A percentile compares a stretch with the other conserved stretches of the same genome.
Conservation (phyloP, 2,329 filamentous ascomycete genomes). For the Fonsecaea pedrosoi region DNA sequence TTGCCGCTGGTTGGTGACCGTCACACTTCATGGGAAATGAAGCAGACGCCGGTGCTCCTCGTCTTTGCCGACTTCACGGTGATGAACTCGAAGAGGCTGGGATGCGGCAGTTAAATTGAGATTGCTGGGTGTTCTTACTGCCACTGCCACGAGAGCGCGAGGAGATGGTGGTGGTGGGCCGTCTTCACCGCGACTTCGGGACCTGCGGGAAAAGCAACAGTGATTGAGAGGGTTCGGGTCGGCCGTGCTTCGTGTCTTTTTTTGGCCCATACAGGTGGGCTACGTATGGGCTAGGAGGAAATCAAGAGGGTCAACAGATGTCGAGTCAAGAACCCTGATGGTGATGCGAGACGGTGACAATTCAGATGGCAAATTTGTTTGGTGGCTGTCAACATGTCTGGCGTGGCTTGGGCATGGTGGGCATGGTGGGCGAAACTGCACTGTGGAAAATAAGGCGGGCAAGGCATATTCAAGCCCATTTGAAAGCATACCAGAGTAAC, state of each 20-base stretch:
- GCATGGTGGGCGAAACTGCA: not conserved
- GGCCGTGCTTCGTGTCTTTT: constrained; percentile 5
- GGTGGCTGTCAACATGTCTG: constrained; percentile 1
- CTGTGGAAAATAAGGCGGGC: not conserved
- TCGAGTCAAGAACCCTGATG: not conserved
- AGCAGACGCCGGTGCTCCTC: constrained; percentile 5
- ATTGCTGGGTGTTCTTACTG: not conserved
- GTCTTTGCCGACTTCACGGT: not conserved
- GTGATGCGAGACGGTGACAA: constrained; percentile 1
- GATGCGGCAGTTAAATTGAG: not conserved
- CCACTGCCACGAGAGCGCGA: not conserved
- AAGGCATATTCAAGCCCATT: not conserved
- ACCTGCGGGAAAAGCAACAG: not conserved
- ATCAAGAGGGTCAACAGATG: not conserved
- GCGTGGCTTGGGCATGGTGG: not conserved
- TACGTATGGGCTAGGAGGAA: not conserved
- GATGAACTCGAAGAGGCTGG: constrained; percentile 1
- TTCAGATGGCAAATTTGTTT: not conserved
- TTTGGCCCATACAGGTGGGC: constrained; percentile 6
- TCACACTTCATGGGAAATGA: constrained; percentile 33
- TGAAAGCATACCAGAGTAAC: constrained; percentile 12
- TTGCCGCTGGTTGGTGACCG: constrained; percentile 33
- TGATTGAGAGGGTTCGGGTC: constrained; percentile 9
- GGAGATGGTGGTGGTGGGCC: constrained; percentile 24
- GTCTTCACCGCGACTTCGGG: constrained; percentile 33